Conservation (phyloP, 441 rosid species). For the Geranium incanum region DNA sequence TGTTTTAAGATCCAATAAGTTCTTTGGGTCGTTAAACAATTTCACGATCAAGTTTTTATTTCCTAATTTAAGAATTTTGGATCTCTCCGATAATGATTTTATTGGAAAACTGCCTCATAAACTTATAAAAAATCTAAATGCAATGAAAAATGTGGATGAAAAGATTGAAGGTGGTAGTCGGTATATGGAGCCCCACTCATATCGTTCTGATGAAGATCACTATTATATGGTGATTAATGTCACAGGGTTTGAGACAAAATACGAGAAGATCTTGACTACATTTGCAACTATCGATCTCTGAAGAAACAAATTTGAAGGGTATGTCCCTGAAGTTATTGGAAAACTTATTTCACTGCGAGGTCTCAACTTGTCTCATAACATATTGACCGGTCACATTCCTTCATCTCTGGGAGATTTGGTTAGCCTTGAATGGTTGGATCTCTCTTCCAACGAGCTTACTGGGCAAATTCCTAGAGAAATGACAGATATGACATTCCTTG, state of each 20-base stretch:
- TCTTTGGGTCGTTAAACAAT: slow-evolving; percentile 10
- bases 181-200: too few species aligned
- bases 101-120: too few species aligned
- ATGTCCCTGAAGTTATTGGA: slow-evolving; percentile 17
- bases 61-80: not conserved
- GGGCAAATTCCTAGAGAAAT: slow-evolving; percentile 24
- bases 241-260: not conserved
- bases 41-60: slow-evolving; percentile 13
- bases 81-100: not conserved
- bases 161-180: too few species aligned
- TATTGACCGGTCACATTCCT: slow-evolving; percentile 20
- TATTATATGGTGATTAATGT: not conserved
- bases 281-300: not conserved
- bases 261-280: not conserved
- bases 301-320: slow-evolving; percentile 13
- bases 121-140: too few species aligned
- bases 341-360: slow-evolving; percentile 15
- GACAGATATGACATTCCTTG: slow-evolving; percentile 17
- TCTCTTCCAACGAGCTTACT: slow-evolving; percentile 21
- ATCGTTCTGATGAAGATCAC: too few species aligned
- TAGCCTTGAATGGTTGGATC: slow-evolving; percentile 19
- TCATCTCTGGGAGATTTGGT: slow-evolving; percentile 20
- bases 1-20: slow-evolving; percentile 16
- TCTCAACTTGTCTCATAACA: slow-evolving; percentile 28
- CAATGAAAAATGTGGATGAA: too few species aligned